A percentile compares a stretch with the other conserved stretches of the same genome.
Conservation (phyloP, 2,329 filamentous ascomycete species). For the Aspergillus quadricinctus region DNA sequence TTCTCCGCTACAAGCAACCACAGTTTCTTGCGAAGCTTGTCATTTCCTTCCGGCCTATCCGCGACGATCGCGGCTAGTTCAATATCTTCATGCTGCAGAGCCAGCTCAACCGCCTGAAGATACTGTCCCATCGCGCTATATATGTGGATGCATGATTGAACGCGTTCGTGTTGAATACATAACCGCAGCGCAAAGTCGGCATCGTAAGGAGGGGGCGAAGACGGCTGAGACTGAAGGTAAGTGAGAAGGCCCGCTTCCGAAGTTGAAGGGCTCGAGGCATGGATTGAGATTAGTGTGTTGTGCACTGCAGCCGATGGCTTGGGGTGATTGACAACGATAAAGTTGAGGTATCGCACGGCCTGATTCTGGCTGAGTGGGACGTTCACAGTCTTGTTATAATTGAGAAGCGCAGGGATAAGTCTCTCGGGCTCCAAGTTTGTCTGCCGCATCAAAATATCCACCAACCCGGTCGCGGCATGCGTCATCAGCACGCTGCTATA, state of each 20-base stretch:
- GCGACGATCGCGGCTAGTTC: slow-evolving; percentile 87
- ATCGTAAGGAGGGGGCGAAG: slow-evolving; percentile 80
- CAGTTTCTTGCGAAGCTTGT: slow-evolving; percentile 80
- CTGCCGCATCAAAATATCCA: slow-evolving; percentile 96
- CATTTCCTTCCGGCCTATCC: slow-evolving; percentile 72
- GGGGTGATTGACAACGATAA: slow-evolving; percentile 78
- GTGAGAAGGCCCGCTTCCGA: slow-evolving; percentile 82
- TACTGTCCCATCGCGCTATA: slow-evolving; percentile 97
- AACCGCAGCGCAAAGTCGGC: slow-evolving; percentile 92
- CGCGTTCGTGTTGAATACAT: slow-evolving; percentile 90
- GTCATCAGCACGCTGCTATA: slow-evolving; percentile 97
- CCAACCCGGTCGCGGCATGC: slow-evolving; percentile 74
- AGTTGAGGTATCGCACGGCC: slow-evolving; percentile 87
- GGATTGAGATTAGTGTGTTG: slow-evolving; percentile 94
- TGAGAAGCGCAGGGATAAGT: slow-evolving; percentile 87
- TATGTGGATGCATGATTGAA: slow-evolving; percentile 93
- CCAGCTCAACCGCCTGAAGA: slow-evolving; percentile 85
- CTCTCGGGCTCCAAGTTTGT: slow-evolving; percentile 77
- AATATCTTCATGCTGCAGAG: slow-evolving; percentile 81
- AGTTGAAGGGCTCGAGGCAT: slow-evolving; percentile 76
- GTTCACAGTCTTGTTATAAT: slow-evolving; percentile 74
- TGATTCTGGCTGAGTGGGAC: slow-evolving; percentile 74
- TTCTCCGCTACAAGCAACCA: slow-evolving; percentile 95
- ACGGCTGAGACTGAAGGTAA: slow-evolving; percentile 87
- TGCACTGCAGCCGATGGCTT: slow-evolving; percentile 82